Base-by-base conservation (phyloP, 148 eudicot genomes). In the Mesembryanthemum crystallinum region DNA sequence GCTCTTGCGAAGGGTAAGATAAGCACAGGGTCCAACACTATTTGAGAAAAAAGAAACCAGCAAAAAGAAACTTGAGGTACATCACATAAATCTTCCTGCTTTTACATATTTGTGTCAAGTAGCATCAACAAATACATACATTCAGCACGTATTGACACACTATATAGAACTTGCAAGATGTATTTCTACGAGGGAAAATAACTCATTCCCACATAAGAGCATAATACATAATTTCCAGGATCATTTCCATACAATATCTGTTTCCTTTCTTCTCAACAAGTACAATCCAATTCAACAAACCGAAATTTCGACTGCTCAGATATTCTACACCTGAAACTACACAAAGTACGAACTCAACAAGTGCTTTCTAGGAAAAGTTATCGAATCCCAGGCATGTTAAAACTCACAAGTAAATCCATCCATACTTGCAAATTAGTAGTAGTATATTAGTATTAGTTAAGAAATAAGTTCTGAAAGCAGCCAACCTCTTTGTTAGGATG, bases 281-380 rank as follows among this genome's bases (percentile, higher is more conserved):
- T 69, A 69, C 25, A 70, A 17, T 51, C 14, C 61, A 70, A 21
- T 20, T 70, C 42, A 28, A 70, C 18, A 70, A 12, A 70, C 25
- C 25, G 3, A 69, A 69, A 30, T 28, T 28, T 43, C 24, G 0
- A 69, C 14, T 25, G 23, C 9, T 8, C 57, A 14, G 54, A 67
- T 21, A 67, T 42, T 39, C 88, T 81, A 83, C 89, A 75, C 67
- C 78, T 67, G 78, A 69, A 76, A 65, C 61, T 73, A 74, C 90
- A 67, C 51, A 84, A 42, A 61, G 51, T n/a, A 33, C 87, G 24
- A 60, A 63, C 4, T 60, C 28, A 17, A 79, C 72, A 68, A 85
- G 74, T 62, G 54, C 84, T 5, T 15, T 62, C 69, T 12, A 78
- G 68, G 65, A 83, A 74, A 59, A 65, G 10, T 64, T 37, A 17